Base-by-base conservation (phyloP, 2,329 filamentous ascomycete species). In the Talaromyces islandicus region DNA sequence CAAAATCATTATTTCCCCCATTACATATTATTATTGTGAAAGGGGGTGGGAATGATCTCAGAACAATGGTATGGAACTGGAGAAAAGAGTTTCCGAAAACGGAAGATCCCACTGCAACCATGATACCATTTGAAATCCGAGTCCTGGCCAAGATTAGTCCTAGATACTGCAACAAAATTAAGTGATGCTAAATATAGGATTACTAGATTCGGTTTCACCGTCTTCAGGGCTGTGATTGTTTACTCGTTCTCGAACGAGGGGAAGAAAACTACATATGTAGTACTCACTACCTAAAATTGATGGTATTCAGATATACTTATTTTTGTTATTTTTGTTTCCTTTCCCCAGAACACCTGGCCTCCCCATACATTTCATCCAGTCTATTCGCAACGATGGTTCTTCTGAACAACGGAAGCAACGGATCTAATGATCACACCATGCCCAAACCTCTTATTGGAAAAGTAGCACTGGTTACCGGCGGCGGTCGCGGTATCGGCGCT, bases 401-500 rank as follows among this genome's bases (percentile, higher is more conserved):
- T 27, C 19, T 50, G 5, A 50, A 50, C 24, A 52, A 52, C 48
- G 48, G 48, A 54, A 61, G 41, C 29, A 61, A 60, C 29, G 38
- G 54, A 38, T 50, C 55, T 25, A 61, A 58, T 30, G 55, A 43
- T 24, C 48, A n/a, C 25, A 14, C 3, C 51, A n/a, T 24, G 38
- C 55, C 57, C n/a, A 35, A 48, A n/a, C 53, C 35, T 19, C 57
- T 62, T 32, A 25, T 41, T 30, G 60, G 60, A 4, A 77, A 75
- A 65, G 73, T 77, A 43, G 71, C 71, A 56, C 65, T 74, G 2
- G 70, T 74, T 12, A 74, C 71, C 3, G 71, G 71, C 5, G 68
- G 67, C 30, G 73, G 74, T 27, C 75, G 75, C 46, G 75, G 75
- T 30, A 77, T 77, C 63, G 75, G 75, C 29, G 69, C 71, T 12